Conservation (phyloP, 2,329 filamentous ascomycete species). For the Paraphoma sp. region DNA sequence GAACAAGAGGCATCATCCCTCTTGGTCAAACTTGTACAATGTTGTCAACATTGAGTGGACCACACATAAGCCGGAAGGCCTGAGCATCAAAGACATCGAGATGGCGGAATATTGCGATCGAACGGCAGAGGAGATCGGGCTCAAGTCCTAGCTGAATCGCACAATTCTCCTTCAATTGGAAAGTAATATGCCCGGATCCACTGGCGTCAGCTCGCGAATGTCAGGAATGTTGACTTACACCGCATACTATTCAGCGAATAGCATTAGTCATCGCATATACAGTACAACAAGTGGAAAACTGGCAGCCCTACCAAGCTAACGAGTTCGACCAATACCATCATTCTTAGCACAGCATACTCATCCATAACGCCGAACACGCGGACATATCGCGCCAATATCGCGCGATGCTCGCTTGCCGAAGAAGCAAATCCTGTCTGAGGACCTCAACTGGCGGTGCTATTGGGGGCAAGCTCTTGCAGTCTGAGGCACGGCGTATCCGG, state of each 20-base stretch:
- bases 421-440: not conserved
- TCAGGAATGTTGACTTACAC: not conserved
- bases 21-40: slow-evolving; percentile 45
- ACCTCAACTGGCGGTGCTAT: not conserved
- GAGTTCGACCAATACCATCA: not conserved
- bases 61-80: slow-evolving; percentile 42
- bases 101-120: slow-evolving; percentile 47
- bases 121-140: slow-evolving; percentile 35
- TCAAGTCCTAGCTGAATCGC: slow-evolving; percentile 15
- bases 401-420: not conserved
- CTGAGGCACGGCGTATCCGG: not conserved
- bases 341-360: no score
- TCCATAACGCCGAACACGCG: not conserved
- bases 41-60: slow-evolving; percentile 44
- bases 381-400: not conserved
- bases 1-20: slow-evolving; percentile 39
- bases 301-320: not conserved
- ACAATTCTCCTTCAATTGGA: not conserved
- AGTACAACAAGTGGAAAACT: no score
- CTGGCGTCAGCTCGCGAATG: not conserved
- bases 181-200: not conserved
- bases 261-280: no score
- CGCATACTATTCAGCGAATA: no score
- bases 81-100: slow-evolving; percentile 44
- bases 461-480: no score